phyloP scores from a whole-genome alignment of 441 rosid species.

The Flueggea neowawraea region DNA sequence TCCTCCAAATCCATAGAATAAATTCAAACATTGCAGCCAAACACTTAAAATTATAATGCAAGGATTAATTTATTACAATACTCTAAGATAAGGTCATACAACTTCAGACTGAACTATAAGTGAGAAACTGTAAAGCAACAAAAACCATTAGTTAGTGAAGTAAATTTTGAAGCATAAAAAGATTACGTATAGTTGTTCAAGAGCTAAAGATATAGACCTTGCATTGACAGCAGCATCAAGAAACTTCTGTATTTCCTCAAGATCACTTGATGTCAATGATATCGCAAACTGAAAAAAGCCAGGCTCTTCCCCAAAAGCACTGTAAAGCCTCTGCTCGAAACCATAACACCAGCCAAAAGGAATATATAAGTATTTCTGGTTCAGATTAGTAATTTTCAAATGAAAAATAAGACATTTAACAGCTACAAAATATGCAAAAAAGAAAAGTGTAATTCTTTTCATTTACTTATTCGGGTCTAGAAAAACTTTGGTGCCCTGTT shows the following conservation, averaged over 20 bases:
- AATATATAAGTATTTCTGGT: conserved; percentile 5
- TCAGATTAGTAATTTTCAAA: not conserved
- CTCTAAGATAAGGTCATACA: too few species aligned
- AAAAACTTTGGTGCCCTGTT: too few species aligned
- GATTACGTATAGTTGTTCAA: conserved; percentile 3
- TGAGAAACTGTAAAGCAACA: too few species aligned
- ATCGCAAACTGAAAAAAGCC: conserved; percentile 90
- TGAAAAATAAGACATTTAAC: not conserved
- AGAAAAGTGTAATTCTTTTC: too few species aligned
- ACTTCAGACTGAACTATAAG: too few species aligned
- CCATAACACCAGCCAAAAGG: conserved; percentile 5
- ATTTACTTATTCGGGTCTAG: too few species aligned
- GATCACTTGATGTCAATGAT: conserved; percentile 73
- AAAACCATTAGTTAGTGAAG: too few species aligned
- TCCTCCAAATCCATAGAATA: too few species aligned
- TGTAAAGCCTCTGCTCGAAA: conserved; percentile 61
- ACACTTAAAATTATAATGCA: too few species aligned
- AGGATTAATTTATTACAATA: too few species aligned
- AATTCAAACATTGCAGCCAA: too few species aligned
- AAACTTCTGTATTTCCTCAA: conserved; percentile 90
- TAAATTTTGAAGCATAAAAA: too few species aligned
- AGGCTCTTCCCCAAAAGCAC: conserved; percentile 76
- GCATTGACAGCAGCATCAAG: conserved; percentile 81
- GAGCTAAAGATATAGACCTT: conserved; percentile 44
- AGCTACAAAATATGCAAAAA: not conserved